phyloP scores from a whole-genome alignment of 202 grass and related monocot species.

The Digitaria exilis region DNA sequence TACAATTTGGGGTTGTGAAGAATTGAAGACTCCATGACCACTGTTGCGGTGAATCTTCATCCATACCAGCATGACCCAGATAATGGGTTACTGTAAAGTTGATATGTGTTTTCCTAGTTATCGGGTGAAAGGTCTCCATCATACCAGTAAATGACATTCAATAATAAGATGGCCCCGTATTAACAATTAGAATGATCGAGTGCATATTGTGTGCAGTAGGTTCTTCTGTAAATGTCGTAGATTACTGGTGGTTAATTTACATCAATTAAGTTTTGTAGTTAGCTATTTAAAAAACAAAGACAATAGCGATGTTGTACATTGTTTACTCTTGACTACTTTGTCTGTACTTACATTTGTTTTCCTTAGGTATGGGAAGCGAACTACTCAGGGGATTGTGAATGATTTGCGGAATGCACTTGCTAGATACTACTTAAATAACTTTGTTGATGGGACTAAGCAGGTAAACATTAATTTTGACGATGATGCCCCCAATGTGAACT shows the following conservation, averaged over 20 bases:
- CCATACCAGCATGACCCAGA: not conserved
- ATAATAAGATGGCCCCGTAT: not conserved
- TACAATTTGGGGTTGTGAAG: not conserved
- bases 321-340: not conserved
- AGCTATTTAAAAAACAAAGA: slow-evolving; percentile 2
- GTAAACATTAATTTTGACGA: slow-evolving; percentile 42
- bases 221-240: not conserved
- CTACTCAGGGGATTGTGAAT: slow-evolving; percentile 72
- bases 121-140: slow-evolving; percentile 18
- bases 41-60: not conserved
- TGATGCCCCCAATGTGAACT: slow-evolving; percentile 6
- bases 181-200: slow-evolving; percentile 3
- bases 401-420: slow-evolving; percentile 76
- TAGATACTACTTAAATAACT: slow-evolving; percentile 98
- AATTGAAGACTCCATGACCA: not conserved
- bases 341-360: slow-evolving; percentile 16
- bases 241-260: not conserved
- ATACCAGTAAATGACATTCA: not conserved
- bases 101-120: not conserved
- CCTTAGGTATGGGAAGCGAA: slow-evolving; percentile 77
- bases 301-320: not conserved
- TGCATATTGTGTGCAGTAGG: not conserved
- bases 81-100: not conserved
- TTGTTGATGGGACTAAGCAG: slow-evolving; percentile 93
- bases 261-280: not conserved